These are phyloP conservation scores for Sphagnum contortum DNA, from an alignment of 225 moss, liverwort and hornwort genomes.

Conservation along the genomic window DNA sequence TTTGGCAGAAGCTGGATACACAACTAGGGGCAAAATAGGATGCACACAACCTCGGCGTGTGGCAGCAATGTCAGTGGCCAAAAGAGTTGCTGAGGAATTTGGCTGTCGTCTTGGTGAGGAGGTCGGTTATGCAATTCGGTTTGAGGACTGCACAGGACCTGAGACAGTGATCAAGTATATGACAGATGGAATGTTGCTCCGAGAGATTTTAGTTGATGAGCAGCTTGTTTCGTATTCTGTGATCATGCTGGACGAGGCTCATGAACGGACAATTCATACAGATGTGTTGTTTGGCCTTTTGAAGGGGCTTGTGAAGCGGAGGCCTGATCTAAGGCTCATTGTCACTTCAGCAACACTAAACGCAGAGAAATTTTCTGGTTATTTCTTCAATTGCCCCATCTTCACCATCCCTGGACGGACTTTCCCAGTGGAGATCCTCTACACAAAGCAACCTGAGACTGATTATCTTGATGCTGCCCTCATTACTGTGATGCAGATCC, in stretches of 20 bases:
- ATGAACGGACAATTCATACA: conserved; percentile 1
- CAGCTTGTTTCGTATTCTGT: neutral
- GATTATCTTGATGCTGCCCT: conserved; percentile 8
- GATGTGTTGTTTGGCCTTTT: conserved; percentile 5
- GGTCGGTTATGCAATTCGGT: conserved; percentile 5
- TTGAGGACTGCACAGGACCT: conserved; percentile 1
- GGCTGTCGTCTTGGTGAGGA: conserved; percentile 1
- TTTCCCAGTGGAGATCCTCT: conserved; percentile 8
- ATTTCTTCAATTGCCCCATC: neutral
- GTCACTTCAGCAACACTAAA: conserved; percentile 10
- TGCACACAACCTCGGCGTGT: conserved; percentile 1
- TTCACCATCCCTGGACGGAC: conserved; percentile 3
- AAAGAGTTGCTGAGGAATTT: neutral
- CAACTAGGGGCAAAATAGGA: neutral
- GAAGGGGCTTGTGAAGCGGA: neutral
- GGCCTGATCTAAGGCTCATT: conserved; percentile 7
- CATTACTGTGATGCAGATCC: conserved; percentile 4
- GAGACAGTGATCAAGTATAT: conserved; percentile 9
- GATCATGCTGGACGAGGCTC: conserved; percentile 5
- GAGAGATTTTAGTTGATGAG: conserved; percentile 1
- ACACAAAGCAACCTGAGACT: conserved; percentile 1
- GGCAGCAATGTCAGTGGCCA: neutral
- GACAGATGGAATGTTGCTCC: conserved; percentile 6
- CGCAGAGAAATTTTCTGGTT: neutral
- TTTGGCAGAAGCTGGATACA: neutral